phyloP scores from a whole-genome alignment of 208 protist genomes.

The Kentomonas sorsogonicus region DNA sequence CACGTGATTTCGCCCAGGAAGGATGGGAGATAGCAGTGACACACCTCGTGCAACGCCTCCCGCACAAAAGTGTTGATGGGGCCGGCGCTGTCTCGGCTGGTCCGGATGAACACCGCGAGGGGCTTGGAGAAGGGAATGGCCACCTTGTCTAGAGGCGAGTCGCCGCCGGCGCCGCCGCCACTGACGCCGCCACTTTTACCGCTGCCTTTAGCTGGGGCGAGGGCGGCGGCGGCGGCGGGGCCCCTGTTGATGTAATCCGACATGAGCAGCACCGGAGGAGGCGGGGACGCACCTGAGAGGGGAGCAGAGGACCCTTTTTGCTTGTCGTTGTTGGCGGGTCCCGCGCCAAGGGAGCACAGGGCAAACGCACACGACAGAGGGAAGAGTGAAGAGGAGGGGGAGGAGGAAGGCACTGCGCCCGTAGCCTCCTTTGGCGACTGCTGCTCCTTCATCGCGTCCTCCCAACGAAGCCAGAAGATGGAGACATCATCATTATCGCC shows the following conservation, averaged over 20 bases:
- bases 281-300: background rate
- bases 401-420: too few relatives aligned
- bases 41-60: conserved; percentile 31
- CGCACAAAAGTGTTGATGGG: background rate
- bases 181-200: too few relatives aligned
- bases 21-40: conserved; percentile 39
- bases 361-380: too few relatives aligned
- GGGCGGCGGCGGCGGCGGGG: too few relatives aligned
- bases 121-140: too few relatives aligned
- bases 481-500: background rate
- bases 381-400: too few relatives aligned
- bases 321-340: too few relatives aligned
- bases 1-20: conserved; percentile 37
- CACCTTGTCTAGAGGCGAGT: background rate
- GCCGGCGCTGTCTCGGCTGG: background rate
- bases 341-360: too few relatives aligned
- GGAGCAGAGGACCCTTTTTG: background rate
- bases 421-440: too few relatives aligned
- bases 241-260: background rate
- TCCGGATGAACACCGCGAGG: conserved; percentile 10
- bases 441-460: too few relatives aligned
- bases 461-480: too few relatives aligned
- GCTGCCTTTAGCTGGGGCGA: background rate
- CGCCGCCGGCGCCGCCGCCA: too few relatives aligned
- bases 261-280: background rate